Evolutionary conservation across 2,329 filamentous ascomycete species (phyloP), one percentile per base, ranked within the genome.

Genomic region (Calonectria montana): DNA sequence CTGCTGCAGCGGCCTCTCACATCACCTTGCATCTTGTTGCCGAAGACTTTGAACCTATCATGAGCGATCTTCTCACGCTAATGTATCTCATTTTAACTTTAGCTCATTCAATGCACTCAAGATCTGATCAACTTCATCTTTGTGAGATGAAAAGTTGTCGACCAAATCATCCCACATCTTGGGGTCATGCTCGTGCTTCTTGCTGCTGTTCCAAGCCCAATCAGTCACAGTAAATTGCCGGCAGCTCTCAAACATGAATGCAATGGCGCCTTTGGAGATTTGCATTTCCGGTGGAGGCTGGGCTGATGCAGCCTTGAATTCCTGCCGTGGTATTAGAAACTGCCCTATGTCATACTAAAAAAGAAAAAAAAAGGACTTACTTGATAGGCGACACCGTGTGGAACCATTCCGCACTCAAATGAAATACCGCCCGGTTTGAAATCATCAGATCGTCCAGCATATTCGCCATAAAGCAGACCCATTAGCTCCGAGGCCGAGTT

Each of bases 401-500:
- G 73, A 6, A 75, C 71, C 29, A 73, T 72, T 3, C 74, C 73
- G 7, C 67, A 73, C 23, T 75, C 74, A 21, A 73, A 75, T 3
- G 73, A 73, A 15, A 74, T 59, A 4, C 74, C 69, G 4, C 74
- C 74, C 2, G 74, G 74, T 18, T 64, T 39, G 35, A 75, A 74
- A 21, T 73, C 74, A 31, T 74, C 74, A 0, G 74, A 75, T 0
- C 74, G 74, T 10, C 79, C 81, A 9, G 76, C 83, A 16, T 79
- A 81, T 1, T 75, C 71, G 25, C 83, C 83, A 37, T 81, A 83
- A 61, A 88, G 85, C 35, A 89, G 82, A 7, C 88, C 88, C 87
- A 90, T 89, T 72, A 90, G 85, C 77, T 91, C 89, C 2, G 87
- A 87, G 64, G 88, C 88, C 29, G 86, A 87, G 81, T 91, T 91